phyloP scores from a whole-genome alignment of 345 rosid species.

The Salix viminalis region DNA sequence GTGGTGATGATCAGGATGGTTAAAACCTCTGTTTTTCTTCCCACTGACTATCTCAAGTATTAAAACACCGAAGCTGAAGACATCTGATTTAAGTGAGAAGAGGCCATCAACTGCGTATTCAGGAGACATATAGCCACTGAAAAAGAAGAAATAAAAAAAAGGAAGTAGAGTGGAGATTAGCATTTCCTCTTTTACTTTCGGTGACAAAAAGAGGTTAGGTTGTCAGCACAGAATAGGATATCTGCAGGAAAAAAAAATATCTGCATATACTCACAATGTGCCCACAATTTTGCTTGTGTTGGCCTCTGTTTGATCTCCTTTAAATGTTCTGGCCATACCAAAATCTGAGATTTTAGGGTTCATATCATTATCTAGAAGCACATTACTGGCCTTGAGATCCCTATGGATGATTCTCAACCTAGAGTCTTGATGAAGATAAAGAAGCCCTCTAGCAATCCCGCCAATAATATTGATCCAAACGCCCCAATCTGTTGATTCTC shows the following conservation, averaged over 20 bases:
- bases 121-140: conserved; percentile 22
- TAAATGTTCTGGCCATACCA: conserved; percentile 18
- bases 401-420: conserved; percentile 45
- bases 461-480: conserved; percentile 25
- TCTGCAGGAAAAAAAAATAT: not conserved
- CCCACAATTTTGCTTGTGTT: conserved; percentile 20
- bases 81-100: conserved; percentile 20
- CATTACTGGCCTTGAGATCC: conserved; percentile 26
- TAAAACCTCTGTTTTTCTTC: conserved; percentile 18
- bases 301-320: conserved; percentile 15
- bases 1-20: conserved; percentile 5
- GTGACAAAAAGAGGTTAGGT: too few relatives aligned
- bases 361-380: conserved; percentile 15
- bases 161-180: not conserved
- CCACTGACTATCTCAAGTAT: conserved; percentile 18
- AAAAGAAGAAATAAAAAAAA: not conserved
- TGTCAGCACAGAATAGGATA: too few relatives aligned
- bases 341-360: conserved; percentile 25
- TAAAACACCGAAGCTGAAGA: conserved; percentile 20
- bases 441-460: conserved; percentile 47
- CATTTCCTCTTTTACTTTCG: not conserved
- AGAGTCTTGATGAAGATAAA: conserved; percentile 51
- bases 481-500: conserved; percentile 24
- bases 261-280: conserved; percentile 8
- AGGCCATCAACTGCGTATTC: conserved; percentile 22